Base-by-base conservation (phyloP, 1,139 yeast genomes). In the Suhomyces wounanorum region DNA sequence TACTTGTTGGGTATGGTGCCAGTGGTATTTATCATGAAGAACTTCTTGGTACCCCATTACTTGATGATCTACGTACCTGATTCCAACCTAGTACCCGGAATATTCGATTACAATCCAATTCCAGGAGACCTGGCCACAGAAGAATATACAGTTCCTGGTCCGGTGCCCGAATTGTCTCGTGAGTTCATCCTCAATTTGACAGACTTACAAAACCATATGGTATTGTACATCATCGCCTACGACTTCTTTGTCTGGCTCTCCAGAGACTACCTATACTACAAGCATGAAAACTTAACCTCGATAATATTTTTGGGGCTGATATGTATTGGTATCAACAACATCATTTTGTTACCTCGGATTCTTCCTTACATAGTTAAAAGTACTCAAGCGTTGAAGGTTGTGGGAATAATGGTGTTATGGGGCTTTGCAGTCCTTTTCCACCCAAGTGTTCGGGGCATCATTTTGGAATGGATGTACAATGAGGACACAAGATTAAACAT, bases 171-270 rank as follows among this genome's bases (percentile, higher is more conserved):
- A 63, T 75, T 88, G 45, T 84, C 94, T 17, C 77, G 89, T 49
- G 96, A 90, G 64, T 90, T 89, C 63, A 69, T 86, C 26, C 67
- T 90, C 54, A 90, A 90, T 64, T 72, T 89, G 59, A 89, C 96
- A 0, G 97, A 90, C 68, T 74, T 90, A 50, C 97, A 90, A 62
- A 90, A 90, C 65, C 86, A 84, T 59, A 86, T 88, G 90, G 66
- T 84, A n/a, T 64, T 84, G 16, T 89, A 85, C 61, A 83, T 87
- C 10, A 66, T 71, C n/a, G 68, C 75, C 0, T 89, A 85, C 75
- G 95, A 90, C 66, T 73, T 75, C 35, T 52, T 81, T 6, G 70
- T 77, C 23, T 69, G 76, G 63, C 53, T 81, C 45, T 72, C 88
- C 26, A 68, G 72, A 26, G 83, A 82, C 54, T 83, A 85, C 63